Evolutionary conservation across 331 rosid species (phyloP).

Genomic region (Cydonia oblonga): DNA sequence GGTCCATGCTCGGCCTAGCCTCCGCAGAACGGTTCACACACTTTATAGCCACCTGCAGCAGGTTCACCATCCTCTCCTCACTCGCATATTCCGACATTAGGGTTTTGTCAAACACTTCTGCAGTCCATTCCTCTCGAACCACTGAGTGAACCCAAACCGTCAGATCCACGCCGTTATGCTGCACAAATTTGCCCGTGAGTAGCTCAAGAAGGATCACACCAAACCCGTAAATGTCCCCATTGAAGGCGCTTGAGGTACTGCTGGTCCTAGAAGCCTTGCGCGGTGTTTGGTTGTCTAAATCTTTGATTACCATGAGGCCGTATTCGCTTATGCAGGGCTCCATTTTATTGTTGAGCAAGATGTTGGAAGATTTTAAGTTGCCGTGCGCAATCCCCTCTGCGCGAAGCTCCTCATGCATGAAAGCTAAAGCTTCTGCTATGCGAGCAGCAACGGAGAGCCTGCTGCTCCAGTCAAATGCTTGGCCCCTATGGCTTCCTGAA

Average conservation of each 20-base stretch:
- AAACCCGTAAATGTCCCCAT: constrained; percentile 52
- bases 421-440: constrained; percentile 53
- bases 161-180: constrained; percentile 52
- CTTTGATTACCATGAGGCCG: constrained; percentile 37
- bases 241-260: constrained; percentile 12
- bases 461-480: constrained; percentile 53
- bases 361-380: constrained; percentile 66
- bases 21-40: constrained; percentile 44
- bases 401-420: constrained; percentile 52
- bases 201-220: constrained; percentile 78
- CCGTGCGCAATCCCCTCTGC: constrained; percentile 59
- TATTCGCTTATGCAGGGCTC: constrained; percentile 70
- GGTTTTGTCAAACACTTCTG: constrained; percentile 63
- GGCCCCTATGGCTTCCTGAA: constrained; percentile 19
- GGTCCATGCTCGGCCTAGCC: constrained; percentile 62
- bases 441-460: constrained; percentile 48
- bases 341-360: constrained; percentile 52
- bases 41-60: constrained; percentile 75
- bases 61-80: constrained; percentile 69
- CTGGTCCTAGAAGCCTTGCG: neutral
- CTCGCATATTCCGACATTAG: constrained; percentile 51
- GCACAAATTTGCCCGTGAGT: constrained; percentile 62
- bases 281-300: constrained; percentile 8
- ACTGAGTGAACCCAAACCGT: constrained; percentile 66
- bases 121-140: constrained; percentile 81